Conservation (phyloP, 1,284 basidiomycete species). For the Pseudozyma thailandica region DNA sequence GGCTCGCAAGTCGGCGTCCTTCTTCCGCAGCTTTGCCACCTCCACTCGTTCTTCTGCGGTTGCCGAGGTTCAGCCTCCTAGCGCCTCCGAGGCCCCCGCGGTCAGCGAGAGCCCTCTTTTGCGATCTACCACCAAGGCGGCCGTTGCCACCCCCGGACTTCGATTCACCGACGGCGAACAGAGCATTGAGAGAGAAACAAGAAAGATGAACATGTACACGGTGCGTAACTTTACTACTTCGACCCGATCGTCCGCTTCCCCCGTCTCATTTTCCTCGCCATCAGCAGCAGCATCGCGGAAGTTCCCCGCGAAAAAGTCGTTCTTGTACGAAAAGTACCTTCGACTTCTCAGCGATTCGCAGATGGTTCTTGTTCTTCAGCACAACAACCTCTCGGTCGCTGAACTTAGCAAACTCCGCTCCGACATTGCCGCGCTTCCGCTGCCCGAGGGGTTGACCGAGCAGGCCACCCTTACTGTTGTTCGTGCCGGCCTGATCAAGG, state of each 20-base stretch:
- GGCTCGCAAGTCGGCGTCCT: constrained; percentile 21
- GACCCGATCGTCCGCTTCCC: constrained; percentile 13
- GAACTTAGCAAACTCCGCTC: constrained; percentile 51
- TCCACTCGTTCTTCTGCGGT: constrained; percentile 40
- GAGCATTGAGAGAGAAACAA: constrained; percentile 54
- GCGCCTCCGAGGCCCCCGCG: constrained; percentile 35
- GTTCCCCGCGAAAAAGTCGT: constrained; percentile 53
- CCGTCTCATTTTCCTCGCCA: constrained; percentile 12
- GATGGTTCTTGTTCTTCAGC: constrained; percentile 57
- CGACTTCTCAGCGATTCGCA: constrained; percentile 50
- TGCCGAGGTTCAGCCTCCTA: constrained; percentile 30
- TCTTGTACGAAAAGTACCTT: constrained; percentile 56
- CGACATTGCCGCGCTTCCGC: constrained; percentile 50
- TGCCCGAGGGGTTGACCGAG: constrained; percentile 33
- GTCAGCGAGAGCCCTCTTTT: constrained; percentile 48
- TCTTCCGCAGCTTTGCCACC: constrained; percentile 50
- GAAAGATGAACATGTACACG: constrained; percentile 66
- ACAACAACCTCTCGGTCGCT: constrained; percentile 59
- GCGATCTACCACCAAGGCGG: constrained; percentile 45
- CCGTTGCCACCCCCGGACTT: constrained; percentile 55
- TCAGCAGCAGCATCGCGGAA: constrained; percentile 14
- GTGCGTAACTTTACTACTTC: constrained; percentile 55
- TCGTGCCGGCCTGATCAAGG: constrained; percentile 50
- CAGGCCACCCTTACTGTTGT: constrained; percentile 51
- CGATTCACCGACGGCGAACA: constrained; percentile 50